These are phyloP conservation scores for Eremomyces bilateralis DNA, from an alignment of 495 filamentous ascomycete genomes.

Conservation along the genomic window DNA sequence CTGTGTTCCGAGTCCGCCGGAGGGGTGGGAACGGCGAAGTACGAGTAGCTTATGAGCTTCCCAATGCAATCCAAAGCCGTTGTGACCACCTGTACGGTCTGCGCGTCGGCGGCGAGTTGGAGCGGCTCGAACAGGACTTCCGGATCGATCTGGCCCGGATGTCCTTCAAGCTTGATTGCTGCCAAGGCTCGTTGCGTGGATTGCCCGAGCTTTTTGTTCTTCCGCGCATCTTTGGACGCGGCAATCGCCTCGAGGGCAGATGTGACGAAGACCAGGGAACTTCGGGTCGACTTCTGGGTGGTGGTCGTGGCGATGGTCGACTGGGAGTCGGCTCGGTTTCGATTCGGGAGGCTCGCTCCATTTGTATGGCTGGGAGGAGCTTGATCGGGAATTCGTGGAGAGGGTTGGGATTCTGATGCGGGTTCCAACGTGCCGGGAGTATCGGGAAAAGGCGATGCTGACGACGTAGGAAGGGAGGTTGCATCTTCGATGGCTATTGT, in stretches of 20 bases:
- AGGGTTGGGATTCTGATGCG: not conserved
- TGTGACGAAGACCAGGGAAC: conserved; percentile 86
- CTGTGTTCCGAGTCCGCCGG: conserved; percentile 15
- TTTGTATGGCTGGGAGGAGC: no score
- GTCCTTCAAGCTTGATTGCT: conserved; percentile 59
- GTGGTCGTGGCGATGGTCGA: conserved; percentile 28
- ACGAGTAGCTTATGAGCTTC: conserved; percentile 94
- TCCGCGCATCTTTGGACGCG: conserved; percentile 66
- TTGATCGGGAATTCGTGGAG: no score
- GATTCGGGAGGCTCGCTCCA: conserved; percentile 4
- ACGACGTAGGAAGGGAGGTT: not conserved
- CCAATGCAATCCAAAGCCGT: conserved; percentile 94
- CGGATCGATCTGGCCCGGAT: conserved; percentile 46
- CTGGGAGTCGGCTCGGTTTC: conserved; percentile 30
- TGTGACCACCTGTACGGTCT: conserved; percentile 64
- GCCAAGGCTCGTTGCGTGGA: conserved; percentile 57
- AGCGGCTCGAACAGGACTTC: conserved; percentile 82
- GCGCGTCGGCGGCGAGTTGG: conserved; percentile 63
- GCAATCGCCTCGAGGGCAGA: conserved; percentile 80
- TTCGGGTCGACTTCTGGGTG: conserved; percentile 31
- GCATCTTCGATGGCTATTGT: not conserved
- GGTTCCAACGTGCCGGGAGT: not conserved
- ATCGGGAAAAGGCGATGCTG: not conserved
- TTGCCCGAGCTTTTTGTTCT: conserved; percentile 58
- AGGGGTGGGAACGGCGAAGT: conserved; percentile 59